Evolutionary conservation across 176 grass and related monocot species (phyloP).

Genomic region (Carex parvula): DNA sequence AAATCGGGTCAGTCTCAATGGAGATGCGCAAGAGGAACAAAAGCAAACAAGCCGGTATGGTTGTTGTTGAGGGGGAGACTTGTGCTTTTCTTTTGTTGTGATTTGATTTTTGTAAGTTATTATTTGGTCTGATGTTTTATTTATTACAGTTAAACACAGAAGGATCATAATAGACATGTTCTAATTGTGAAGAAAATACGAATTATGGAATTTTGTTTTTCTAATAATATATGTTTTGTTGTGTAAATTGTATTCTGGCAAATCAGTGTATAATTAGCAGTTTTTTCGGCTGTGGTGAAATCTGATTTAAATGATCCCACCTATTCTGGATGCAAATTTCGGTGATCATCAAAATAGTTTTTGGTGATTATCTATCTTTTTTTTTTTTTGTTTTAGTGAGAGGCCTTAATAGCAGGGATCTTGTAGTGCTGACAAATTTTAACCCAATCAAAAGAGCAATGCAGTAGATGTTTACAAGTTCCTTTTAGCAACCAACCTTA

Average conservation of each 20-base stretch:
- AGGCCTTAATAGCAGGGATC: too few relatives aligned
- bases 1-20: slow-evolving; percentile 71
- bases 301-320: not conserved
- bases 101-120: slow-evolving; percentile 27
- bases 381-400: not conserved
- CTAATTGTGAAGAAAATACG: slow-evolving; percentile 10
- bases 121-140: slow-evolving; percentile 19
- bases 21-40: slow-evolving; percentile 39
- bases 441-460: too few relatives aligned
- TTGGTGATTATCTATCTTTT: not conserved
- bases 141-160: slow-evolving; percentile 26
- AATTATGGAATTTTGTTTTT: slow-evolving; percentile 25
- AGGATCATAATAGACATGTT: slow-evolving; percentile 25
- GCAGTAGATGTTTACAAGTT: too few relatives aligned
- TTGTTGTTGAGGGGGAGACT: slow-evolving; percentile 45
- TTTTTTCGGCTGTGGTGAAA: not conserved
- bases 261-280: not conserved
- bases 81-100: slow-evolving; percentile 29
- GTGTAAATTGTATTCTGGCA: slow-evolving; percentile 8
- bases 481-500: too few relatives aligned
- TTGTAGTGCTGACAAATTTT: too few relatives aligned
- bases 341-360: not conserved
- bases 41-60: slow-evolving; percentile 52
- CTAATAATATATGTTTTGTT: slow-evolving; percentile 18
- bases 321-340: too few relatives aligned